Evolutionary conservation across 441 rosid species (phyloP).

Genomic region (Erodium texanum): DNA sequence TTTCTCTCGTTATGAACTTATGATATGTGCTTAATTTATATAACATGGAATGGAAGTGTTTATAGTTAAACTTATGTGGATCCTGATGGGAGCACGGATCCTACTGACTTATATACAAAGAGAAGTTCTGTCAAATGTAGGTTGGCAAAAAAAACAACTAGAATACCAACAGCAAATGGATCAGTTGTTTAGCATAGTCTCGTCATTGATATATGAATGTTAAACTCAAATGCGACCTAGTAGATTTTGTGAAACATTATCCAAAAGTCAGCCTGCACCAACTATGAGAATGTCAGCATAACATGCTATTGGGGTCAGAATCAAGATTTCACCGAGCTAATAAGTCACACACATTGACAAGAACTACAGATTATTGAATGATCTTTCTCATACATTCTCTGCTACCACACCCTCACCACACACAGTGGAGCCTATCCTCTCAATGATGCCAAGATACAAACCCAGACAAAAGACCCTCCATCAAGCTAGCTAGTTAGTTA

Average conservation of each 20-base stretch:
- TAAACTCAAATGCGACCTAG: neutral
- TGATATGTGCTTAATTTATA: neutral
- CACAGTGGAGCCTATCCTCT: too few relatives aligned
- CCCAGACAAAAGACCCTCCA: too few relatives aligned
- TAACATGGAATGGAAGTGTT: neutral
- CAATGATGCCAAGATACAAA: too few relatives aligned
- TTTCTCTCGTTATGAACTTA: neutral
- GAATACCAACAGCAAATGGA: neutral
- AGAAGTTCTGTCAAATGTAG: neutral
- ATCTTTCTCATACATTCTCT: too few relatives aligned
- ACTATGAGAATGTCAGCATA: neutral
- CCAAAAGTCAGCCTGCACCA: neutral
- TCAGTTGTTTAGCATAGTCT: neutral
- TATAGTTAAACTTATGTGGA: slow-evolving; percentile 3
- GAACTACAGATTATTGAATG: too few relatives aligned
- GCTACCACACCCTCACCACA: too few relatives aligned
- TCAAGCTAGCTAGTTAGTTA: too few relatives aligned
- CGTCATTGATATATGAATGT: neutral
- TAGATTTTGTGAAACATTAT: neutral
- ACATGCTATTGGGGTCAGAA: too few relatives aligned
- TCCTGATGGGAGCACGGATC: neutral
- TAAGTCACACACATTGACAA: too few relatives aligned
- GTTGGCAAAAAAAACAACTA: neutral
- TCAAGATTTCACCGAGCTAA: too few relatives aligned
- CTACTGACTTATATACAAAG: neutral